phyloP scores from a whole-genome alignment of 2,329 filamentous ascomycete genomes.

The Cryoendolithus antarcticus region DNA sequence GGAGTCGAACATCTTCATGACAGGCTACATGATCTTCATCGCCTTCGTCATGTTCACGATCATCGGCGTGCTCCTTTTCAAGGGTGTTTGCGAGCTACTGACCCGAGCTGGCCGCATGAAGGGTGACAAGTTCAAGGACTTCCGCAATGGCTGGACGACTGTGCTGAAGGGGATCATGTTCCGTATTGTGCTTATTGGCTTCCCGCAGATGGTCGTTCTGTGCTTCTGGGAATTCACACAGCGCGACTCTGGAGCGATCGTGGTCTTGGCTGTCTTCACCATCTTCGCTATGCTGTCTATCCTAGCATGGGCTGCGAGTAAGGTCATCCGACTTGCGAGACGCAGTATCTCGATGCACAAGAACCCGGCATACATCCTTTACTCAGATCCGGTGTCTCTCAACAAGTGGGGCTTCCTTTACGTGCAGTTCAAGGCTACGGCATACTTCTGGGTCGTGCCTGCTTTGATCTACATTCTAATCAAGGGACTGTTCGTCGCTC shows the following conservation, averaged over 20 bases:
- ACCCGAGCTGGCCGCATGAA: constrained; percentile 68
- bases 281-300: constrained; percentile 67
- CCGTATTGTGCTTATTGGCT: constrained; percentile 78
- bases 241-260: constrained; percentile 70
- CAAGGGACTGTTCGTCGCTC: constrained; percentile 80
- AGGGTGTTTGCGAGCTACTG: constrained; percentile 64
- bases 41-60: constrained; percentile 68
- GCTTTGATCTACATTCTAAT: constrained; percentile 65
- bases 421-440: constrained; percentile 88
- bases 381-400: constrained; percentile 82
- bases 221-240: constrained; percentile 89
- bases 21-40: constrained; percentile 78
- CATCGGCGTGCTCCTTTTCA: constrained; percentile 63
- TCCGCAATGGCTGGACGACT: constrained; percentile 87
- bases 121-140: constrained; percentile 76
- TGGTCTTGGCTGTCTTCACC: constrained; percentile 81
- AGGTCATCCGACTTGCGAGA: constrained; percentile 79
- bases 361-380: constrained; percentile 93
- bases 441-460: constrained; percentile 88
- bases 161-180: constrained; percentile 90
- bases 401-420: constrained; percentile 99
- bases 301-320: constrained; percentile 74
- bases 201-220: constrained; percentile 79
- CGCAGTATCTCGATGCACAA: constrained; percentile 85
- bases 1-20: constrained; percentile 85